phyloP scores from a whole-genome alignment of 495 filamentous ascomycete species.

The Penicillium coffeae region DNA sequence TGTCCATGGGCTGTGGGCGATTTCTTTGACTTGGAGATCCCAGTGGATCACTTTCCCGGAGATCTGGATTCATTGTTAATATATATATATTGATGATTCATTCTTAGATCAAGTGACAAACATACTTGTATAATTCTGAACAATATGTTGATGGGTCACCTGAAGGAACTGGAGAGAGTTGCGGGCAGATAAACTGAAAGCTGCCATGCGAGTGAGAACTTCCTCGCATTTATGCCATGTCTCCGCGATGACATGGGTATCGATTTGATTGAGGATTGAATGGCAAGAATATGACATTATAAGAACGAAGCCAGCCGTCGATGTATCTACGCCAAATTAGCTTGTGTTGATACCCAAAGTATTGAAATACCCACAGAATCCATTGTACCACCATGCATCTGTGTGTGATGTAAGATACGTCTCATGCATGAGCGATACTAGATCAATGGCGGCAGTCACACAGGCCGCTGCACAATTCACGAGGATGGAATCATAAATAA shows the following conservation, averaged over 20 bases:
- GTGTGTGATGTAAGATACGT: conserved; percentile 36
- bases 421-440: conserved; percentile 33
- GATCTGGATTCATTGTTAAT: not conserved
- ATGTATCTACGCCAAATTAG: conserved; percentile 27
- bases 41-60: not conserved
- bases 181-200: conserved; percentile 27
- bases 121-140: conserved; percentile 20
- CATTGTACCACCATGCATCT: conserved; percentile 48
- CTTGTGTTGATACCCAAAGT: not conserved
- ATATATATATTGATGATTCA: too few relatives aligned
- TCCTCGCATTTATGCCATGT: conserved; percentile 30
- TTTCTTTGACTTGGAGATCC: not conserved
- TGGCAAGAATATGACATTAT: conserved; percentile 33
- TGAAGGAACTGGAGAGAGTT: conserved; percentile 33
- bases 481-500: conserved; percentile 34
- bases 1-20: not conserved
- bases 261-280: conserved; percentile 22
- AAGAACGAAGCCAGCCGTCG: conserved; percentile 39
- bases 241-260: conserved; percentile 14
- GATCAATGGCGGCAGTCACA: conserved; percentile 34
- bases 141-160: conserved; percentile 22
- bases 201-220: conserved; percentile 25
- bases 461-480: conserved; percentile 38
- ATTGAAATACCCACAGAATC: conserved; percentile 31
- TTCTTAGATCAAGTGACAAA: too few relatives aligned